Percentiles rank a stretch among this genome's conserved stretches.
Evolutionary conservation across 805 yeast species (phyloP).

Genomic region (Kodamaea jinghongensis): DNA sequence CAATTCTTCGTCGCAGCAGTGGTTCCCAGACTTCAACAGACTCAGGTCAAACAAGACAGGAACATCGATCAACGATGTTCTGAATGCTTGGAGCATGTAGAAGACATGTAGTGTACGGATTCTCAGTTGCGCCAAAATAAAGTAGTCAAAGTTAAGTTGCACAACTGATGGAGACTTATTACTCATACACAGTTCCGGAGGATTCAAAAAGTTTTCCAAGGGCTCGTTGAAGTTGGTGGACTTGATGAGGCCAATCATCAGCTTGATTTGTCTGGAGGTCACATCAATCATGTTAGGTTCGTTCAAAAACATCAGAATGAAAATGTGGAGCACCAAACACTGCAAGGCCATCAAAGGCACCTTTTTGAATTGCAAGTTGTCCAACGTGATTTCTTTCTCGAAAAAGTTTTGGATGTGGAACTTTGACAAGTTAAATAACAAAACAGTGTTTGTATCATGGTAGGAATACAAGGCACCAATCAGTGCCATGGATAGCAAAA

Average conservation of each 20-base stretch:
- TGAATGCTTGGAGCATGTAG: constrained; percentile 48
- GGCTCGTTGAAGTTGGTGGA: constrained; percentile 53
- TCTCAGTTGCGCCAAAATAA: constrained; percentile 53
- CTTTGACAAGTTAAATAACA: constrained; percentile 66
- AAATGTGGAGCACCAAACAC: constrained; percentile 53
- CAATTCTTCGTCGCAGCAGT: constrained; percentile 55
- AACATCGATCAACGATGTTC: constrained; percentile 35
- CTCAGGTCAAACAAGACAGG: constrained; percentile 36
- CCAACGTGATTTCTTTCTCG: constrained; percentile 48
- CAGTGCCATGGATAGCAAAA: constrained; percentile 77
- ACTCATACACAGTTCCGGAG: constrained; percentile 28
- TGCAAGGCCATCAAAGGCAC: constrained; percentile 58
- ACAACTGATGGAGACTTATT: constrained; percentile 16
- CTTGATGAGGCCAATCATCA: constrained; percentile 52
- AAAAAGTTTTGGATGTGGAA: constrained; percentile 63
- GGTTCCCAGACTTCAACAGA: constrained; percentile 62
- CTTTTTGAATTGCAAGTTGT: constrained; percentile 48
- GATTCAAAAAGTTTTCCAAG: constrained; percentile 42
- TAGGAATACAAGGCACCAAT: constrained; percentile 86
- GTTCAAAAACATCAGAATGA: constrained; percentile 55
- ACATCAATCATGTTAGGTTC: constrained; percentile 49
- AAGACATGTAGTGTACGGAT: constrained; percentile 53
- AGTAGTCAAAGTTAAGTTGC: constrained; percentile 48
- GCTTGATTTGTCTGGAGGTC: constrained; percentile 51
- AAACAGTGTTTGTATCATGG: constrained; percentile 72